Base-by-base conservation (phyloP, 495 filamentous ascomycete species). In the Tuber borchii region DNA sequence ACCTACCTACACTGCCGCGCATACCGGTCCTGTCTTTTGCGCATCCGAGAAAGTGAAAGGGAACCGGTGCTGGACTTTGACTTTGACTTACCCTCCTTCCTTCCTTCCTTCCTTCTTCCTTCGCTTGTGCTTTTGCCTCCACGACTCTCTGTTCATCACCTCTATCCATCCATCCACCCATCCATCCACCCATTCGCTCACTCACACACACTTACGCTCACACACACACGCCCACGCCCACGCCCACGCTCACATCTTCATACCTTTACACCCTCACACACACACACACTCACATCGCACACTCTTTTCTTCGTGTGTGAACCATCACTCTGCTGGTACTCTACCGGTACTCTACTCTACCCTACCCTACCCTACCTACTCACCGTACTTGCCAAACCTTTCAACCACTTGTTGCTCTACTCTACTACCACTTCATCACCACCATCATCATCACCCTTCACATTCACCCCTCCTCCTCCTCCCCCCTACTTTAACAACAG, bases 71-170 rank as follows among this genome's bases (percentile, higher is more conserved):
- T 31, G 56, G 7, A 56, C 26, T 17, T 34, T 65, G 7, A 56
- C 26, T 17, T 34, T 65, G 12, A 56, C 51, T 56, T 56, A 12
- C n/a, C 70, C 39, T 37, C 34, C 34, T 37, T 37, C 34, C 34
- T 37, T 31, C 26, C 34, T 37, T 42, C 7, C 70, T n/a, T 71
- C 26, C 70, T n/a, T 37, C 26, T 19, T 45, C n/a, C 70, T 31
- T 34, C 31, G 56, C 56, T 65, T 34, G 51, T 31, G 61, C 74
- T 78, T 77, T 77, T 70, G 76, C 77, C 77, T 65, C 56, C 56
- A 34, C 26, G 26, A 8, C 56, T 34, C n/a, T n/a, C 56, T 34
- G 77, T 79, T 71, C 77, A 79, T 42, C 74, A 42, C 77, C 44
- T 37, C 37, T 42, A 69, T 22, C 44, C 69, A 71, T 9, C 22